phyloP scores from a whole-genome alignment of 352 stramenopile species.

The Thraustotheca clavata region DNA sequence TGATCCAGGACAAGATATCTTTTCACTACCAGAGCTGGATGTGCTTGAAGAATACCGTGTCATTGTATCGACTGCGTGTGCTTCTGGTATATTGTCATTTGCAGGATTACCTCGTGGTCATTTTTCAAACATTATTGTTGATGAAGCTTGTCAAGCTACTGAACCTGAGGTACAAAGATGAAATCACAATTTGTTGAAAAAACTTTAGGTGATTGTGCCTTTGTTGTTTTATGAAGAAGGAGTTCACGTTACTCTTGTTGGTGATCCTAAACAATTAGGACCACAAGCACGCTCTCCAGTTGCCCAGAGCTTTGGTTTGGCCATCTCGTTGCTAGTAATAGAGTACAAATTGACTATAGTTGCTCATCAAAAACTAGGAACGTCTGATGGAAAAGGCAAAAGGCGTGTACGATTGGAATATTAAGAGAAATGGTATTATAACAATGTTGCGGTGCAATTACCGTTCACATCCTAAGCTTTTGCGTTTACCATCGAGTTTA shows the following conservation, averaged over 20 bases:
- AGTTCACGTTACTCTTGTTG: not conserved
- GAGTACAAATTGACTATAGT: not conserved
- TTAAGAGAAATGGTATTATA: constrained; percentile 23
- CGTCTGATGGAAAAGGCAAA: constrained; percentile 3
- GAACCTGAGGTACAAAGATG: not conserved
- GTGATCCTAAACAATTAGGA: constrained; percentile 9
- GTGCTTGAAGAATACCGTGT: not conserved
- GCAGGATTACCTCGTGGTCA: not conserved
- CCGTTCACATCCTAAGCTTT: constrained; percentile 40
- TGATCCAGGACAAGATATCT: constrained; percentile 1
- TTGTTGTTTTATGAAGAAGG: not conserved
- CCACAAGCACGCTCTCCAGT: not conserved
- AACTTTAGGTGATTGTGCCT: not conserved
- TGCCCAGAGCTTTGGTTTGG: not conserved
- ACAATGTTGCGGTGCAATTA: constrained; percentile 54
- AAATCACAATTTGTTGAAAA: not conserved
- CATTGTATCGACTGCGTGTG: not conserved
- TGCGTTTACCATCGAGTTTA: constrained; percentile 42
- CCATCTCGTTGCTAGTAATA: not conserved
- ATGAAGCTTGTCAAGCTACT: constrained; percentile 17
- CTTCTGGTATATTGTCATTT: not conserved
- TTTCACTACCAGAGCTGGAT: not conserved
- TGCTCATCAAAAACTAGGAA: constrained; percentile 6
- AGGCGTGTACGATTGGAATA: constrained; percentile 5
- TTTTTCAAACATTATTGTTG: constrained; percentile 7